Evolutionary conservation across 2,329 filamentous ascomycete species (phyloP), one percentile per base, ranked within the genome.

Genomic region (Verticillium albo-atrum): DNA sequence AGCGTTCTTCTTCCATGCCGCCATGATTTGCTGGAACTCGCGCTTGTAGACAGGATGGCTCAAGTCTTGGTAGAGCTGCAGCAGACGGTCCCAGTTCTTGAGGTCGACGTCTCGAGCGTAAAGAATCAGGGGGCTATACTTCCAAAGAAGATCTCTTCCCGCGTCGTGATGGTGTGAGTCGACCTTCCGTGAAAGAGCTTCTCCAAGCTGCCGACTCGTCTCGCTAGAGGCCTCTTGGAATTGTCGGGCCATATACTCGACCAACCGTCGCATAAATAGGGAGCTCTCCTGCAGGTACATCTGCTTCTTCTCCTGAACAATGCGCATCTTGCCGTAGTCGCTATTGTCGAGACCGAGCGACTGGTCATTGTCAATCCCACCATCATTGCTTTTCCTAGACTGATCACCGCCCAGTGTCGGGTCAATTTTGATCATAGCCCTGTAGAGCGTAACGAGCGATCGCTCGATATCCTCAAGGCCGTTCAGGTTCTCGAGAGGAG

Each of bases 391-490:
- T 66, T 79, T 82, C 57, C 76, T 73, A 25, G 76, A 69, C 58
- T 82, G 81, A 58, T 75, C 72, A 57, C 75, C 77, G 56, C 89
- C 84, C 53, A 94, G 84, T 7, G 88, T 86, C 1, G 94, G 92
- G 69, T 98, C 93, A 59, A 98, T 98, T 63, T 93, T 97, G 66
- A 89, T 81, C 87, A 98, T 92, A 7, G 94, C 95, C 72, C 90
- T 95, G 75, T 95, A 98, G 6, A 99, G 81, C 14, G 89, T 88
- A 14, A 94, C 84, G 2, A 98, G 78, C 6, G 92, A 85, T 2
- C 76, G 71, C 72, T 99, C 94, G 28, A 96, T 89, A 20, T 91
- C 86, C 66, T 88, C 86, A 12, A 98, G 76, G 3, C 91, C 91
- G 23, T 82, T 79, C 1, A 83, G 72, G 55, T 85, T 88, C 60